Evolutionary conservation across 176 grass and related monocot species (phyloP).

Genomic region (Canna indica): DNA sequence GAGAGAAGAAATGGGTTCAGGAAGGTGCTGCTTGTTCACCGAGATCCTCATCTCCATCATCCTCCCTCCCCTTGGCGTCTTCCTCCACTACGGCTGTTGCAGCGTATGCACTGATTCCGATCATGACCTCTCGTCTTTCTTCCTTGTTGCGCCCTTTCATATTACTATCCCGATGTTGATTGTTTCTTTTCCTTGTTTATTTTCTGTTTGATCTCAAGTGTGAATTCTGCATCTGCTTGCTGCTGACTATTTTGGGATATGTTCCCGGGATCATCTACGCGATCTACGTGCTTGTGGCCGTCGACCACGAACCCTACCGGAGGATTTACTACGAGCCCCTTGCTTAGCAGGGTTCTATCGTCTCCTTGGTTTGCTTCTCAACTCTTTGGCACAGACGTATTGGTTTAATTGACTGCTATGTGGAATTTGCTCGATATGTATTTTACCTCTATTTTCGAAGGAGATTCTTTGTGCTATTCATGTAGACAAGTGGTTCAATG

Average conservation of each 20-base stretch:
- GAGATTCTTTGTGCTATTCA: too few relatives aligned
- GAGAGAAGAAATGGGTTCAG: not conserved
- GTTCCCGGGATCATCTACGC: constrained; percentile 1
- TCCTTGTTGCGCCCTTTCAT: not conserved
- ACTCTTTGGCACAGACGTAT: too few relatives aligned
- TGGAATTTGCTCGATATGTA: too few relatives aligned
- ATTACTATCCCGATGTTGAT: not conserved
- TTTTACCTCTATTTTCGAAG: too few relatives aligned
- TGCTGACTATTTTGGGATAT: not conserved
- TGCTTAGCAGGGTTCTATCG: not conserved
- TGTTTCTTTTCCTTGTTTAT: not conserved
- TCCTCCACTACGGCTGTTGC: not conserved
- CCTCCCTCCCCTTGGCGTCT: not conserved
- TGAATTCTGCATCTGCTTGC: constrained; percentile 2
- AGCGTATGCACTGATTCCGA: not conserved
- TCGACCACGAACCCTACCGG: not conserved
- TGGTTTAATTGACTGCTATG: too few relatives aligned
- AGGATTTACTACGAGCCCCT: not conserved
- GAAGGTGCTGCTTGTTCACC: not conserved
- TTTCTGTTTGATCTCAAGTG: not conserved
- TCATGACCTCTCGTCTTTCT: not conserved
- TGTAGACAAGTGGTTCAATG: too few relatives aligned
- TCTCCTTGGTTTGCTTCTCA: not conserved
- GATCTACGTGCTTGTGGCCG: not conserved
- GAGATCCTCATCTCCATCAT: not conserved